Base-by-base conservation (phyloP, 768 basidiomycete species). In the Kwoniella sp. region DNA sequence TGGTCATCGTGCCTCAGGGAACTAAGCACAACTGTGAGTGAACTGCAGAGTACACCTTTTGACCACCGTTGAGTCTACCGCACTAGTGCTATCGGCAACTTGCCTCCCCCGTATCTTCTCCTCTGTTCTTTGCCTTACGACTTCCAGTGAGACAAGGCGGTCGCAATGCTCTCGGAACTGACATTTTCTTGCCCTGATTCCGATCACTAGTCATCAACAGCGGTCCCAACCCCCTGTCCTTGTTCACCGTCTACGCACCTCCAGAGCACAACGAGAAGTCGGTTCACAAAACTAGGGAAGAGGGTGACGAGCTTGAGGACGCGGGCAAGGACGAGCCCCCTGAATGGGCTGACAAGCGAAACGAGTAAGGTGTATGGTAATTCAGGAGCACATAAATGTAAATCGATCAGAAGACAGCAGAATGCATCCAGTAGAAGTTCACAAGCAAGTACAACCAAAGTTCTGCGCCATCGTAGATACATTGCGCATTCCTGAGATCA, bases 1-100 rank as follows among this genome's bases (percentile, higher is more conserved):
- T 83, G 57, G 79, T 81, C 30, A 78, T 83, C 54, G 82, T 83
- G 8, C 82, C 82, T 31, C 81, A 81, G 66, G 81, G 81, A 7
- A 81, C 80, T 8, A 75, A 80, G 67, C 81, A 81, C 63, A 80
- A 80, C 67, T 80, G 77, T 80, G 38, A 61, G 75, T 68, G 22
- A 20, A 4, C 20, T 45, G n/a, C n/a, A n/a, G n/a, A n/a, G n/a
- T n/a, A n/a, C n/a, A 7, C 8, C 31, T 25, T 41, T 28, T 55
- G 25, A 30, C 23, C 1, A 1, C 50, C 22, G 25, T n/a, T 47
- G 1, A 11, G 11, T 34, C 47, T 54, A 23, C n/a, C 12, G 20
- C 31, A 1, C 13, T n/a, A n/a, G 20, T 31, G 8, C 17, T n/a
- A 53, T 38, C 8, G 1, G 7, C 26, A 1, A 53, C 22, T n/a